Evolutionary conservation across 192 early-diverging fungal species (phyloP).

Genomic region (Coemansia sp.): DNA sequence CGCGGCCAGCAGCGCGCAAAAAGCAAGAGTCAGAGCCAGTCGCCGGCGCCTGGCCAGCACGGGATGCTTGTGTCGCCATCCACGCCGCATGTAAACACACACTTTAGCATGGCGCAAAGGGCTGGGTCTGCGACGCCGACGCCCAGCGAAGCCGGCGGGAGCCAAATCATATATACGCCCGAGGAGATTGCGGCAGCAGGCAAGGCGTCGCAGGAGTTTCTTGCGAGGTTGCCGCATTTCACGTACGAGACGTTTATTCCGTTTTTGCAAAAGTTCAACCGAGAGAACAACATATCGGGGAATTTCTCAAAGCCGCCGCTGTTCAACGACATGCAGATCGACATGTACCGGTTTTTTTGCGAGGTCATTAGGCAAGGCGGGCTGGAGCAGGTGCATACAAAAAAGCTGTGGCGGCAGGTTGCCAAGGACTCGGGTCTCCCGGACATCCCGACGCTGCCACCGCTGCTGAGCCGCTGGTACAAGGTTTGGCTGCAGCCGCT

Average conservation of each 20-base stretch:
- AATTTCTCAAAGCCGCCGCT: constrained; percentile 43
- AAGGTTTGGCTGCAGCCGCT: constrained; percentile 52
- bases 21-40: constrained; percentile 31
- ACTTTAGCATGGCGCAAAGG: constrained; percentile 10
- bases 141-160: constrained; percentile 27
- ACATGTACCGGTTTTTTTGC: constrained; percentile 46
- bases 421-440: constrained; percentile 47
- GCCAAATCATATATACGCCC: constrained; percentile 21
- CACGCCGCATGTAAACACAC: constrained; percentile 17
- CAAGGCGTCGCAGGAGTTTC: constrained; percentile 40
- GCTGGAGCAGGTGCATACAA: constrained; percentile 46
- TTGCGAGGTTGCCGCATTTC: constrained; percentile 33
- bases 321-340: constrained; percentile 36
- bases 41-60: constrained; percentile 35
- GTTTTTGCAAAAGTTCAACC: constrained; percentile 46
- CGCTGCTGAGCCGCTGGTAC: constrained; percentile 53
- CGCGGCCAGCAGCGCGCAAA: constrained; percentile 14
- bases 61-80: constrained; percentile 27
- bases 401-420: constrained; percentile 49
- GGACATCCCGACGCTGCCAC: constrained; percentile 43
- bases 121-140: constrained; percentile 38
- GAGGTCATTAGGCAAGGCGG: constrained; percentile 48
- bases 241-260: constrained; percentile 36
- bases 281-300: constrained; percentile 35
- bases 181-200: constrained; percentile 43